Conservation (phyloP, 306 rosid genomes). For the Cucurbita argyrosperma region DNA sequence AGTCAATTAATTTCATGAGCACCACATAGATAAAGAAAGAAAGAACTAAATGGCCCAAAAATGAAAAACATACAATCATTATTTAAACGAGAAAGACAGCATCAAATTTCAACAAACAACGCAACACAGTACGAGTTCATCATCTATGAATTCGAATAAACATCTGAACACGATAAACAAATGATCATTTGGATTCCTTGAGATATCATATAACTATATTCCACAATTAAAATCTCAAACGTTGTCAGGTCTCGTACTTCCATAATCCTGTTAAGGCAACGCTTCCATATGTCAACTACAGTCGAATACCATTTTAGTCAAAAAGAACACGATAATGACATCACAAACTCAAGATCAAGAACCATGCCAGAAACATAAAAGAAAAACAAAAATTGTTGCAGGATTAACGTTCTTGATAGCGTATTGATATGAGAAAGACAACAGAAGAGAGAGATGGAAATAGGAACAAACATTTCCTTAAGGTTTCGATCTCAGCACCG, state of each 20-base stretch:
- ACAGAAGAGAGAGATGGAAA: not conserved
- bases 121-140: not conserved
- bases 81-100: not conserved
- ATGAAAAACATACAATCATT: not conserved
- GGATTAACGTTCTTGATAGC: not conserved
- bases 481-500: slow-evolving; percentile 74
- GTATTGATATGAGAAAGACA: not conserved
- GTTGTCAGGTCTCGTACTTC: not conserved
- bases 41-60: not conserved
- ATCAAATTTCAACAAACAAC: not conserved
- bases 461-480: slow-evolving; percentile 38
- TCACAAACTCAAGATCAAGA: not conserved
- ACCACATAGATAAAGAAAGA: not conserved
- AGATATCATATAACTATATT: not conserved
- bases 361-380: not conserved
- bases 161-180: not conserved
- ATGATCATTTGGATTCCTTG: not conserved
- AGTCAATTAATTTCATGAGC: not conserved
- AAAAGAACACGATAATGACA: not conserved
- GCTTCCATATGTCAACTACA: not conserved
- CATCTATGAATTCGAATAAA: not conserved
- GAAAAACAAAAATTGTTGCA: not conserved
- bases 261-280: not conserved
- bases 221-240: not conserved
- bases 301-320: not conserved